Conservation (phyloP, 2,329 filamentous ascomycete species). For the Amylocarpus encephaloides region DNA sequence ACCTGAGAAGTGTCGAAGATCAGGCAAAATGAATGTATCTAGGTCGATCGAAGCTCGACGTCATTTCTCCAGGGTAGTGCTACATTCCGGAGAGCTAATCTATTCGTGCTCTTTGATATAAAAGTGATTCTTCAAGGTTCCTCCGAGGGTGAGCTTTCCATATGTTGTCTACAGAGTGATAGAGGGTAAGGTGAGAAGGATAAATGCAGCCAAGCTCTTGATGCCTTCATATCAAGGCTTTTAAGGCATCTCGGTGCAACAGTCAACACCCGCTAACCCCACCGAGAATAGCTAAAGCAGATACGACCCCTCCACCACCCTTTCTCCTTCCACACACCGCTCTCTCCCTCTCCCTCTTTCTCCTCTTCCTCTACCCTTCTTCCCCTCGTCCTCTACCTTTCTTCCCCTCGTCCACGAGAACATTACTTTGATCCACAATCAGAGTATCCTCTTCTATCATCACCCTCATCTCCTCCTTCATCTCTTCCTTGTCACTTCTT, state of each 20-base stretch:
- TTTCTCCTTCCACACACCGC: constrained; percentile 8
- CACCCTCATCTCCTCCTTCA: constrained; percentile 2
- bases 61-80: neutral
- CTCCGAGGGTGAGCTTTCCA: neutral
- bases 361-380: constrained; percentile 11
- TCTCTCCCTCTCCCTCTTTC: constrained; percentile 1
- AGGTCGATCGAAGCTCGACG: neutral
- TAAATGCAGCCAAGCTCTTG: too few relatives aligned
- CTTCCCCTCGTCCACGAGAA: neutral
- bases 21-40: neutral
- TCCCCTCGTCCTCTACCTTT: constrained; percentile 7
- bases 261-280: neutral
- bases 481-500: constrained; percentile 1
- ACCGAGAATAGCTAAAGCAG: neutral
- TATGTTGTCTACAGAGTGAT: neutral
- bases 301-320: constrained; percentile 8
- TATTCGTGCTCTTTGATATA: neutral
- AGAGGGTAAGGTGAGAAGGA: neutral
- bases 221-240: too few relatives aligned
- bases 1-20: neutral
- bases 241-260: neutral
- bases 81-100: neutral
- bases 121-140: neutral
- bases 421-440: constrained; percentile 6
- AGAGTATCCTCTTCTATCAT: constrained; percentile 4